Evolutionary conservation across 2,329 filamentous ascomycete species (phyloP).

Genomic region (Dactylellina sp.): DNA sequence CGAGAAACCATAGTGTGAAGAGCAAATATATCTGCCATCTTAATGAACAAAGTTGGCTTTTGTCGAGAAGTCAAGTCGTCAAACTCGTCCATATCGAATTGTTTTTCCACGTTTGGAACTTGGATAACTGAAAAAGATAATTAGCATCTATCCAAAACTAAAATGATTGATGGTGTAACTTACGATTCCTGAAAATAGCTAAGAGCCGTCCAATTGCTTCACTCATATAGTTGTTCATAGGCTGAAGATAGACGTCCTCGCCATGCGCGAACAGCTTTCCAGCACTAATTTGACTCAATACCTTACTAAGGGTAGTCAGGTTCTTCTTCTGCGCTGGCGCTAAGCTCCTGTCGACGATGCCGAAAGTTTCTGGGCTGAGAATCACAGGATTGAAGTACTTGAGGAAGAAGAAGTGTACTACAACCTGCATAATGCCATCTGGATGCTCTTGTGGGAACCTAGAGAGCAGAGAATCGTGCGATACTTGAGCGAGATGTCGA

Average conservation of each 20-base stretch:
- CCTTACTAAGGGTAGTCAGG: constrained; percentile 87
- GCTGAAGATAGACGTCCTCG: constrained; percentile 95
- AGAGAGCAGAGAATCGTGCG: constrained; percentile 79
- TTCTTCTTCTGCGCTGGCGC: constrained; percentile 95
- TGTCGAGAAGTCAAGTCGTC: constrained; percentile 97
- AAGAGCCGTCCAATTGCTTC: constrained; percentile 85
- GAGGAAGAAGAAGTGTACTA: constrained; percentile 92
- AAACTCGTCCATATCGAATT: constrained; percentile 98
- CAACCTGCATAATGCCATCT: constrained; percentile 81
- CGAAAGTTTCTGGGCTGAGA: constrained; percentile 88
- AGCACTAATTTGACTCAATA: constrained; percentile 87
- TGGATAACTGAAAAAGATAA: constrained; percentile 72
- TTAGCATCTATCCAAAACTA: constrained; percentile 61
- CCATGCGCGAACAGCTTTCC: constrained; percentile 85
- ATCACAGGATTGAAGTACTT: constrained; percentile 92
- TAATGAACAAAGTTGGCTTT: constrained; percentile 98
- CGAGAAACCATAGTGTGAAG: constrained; percentile 88
- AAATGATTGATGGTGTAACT: constrained; percentile 8
- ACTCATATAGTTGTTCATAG: constrained; percentile 88
- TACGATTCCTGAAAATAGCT: constrained; percentile 68
- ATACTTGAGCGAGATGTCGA: constrained; percentile 86
- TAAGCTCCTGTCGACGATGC: constrained; percentile 88
- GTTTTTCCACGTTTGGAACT: constrained; percentile 85
- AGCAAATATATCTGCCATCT: constrained; percentile 96
- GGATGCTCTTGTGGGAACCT: constrained; percentile 84